Evolutionary conservation across 2,329 filamentous ascomycete genomes (phyloP), one percentile per base, ranked within the genome.

Genomic region (Hypoxylon sp.): DNA sequence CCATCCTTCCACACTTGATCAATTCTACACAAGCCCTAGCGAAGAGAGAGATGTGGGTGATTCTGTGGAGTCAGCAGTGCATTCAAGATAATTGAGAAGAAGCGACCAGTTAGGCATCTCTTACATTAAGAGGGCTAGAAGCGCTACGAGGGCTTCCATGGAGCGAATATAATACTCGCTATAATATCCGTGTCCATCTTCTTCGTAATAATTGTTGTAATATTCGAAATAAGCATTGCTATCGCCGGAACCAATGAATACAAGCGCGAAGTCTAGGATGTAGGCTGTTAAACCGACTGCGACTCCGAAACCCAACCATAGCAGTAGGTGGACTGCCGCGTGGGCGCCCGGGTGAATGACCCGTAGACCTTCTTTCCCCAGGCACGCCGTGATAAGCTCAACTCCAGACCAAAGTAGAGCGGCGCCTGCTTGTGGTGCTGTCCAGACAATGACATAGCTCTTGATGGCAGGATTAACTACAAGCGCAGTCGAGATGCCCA

Each of bases 291-390:
- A 29, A 13, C 66, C 71, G 5, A 67, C 19, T 1, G 59, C 65
- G 17, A 53, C 64, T 17, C 31, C 11, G 58, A 75, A 73, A 4
- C 71, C 71, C 2, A 76, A 24, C 71, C 73, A 75, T 19, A 75
- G 48, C 5, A 76, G 50, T 13, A 75, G 70, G 5, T 76, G 73
- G 5, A 76, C 51, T 1, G 67, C 74, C 9, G 75, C 73, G 33
- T 73, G 69, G 14, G 76, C 77, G 31, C 77, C 77, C 1, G 77
- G 77, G 44, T 78, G 76, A 53, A 78, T 79, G 14, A 71, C 70
- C 5, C 71, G 69, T 26, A 66, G 62, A 9, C 46, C 35, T 39
- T 52, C 46, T 8, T 35, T 33, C n/a, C 24, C 19, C 33, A 63
- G 57, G 44, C 66, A 72, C 17, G 71, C 47, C 8, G 74, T 70